A percentile compares a stretch with the other conserved stretches of the same genome.
phyloP scores from a whole-genome alignment of 441 rosid species.

The Croton laevigatus region DNA sequence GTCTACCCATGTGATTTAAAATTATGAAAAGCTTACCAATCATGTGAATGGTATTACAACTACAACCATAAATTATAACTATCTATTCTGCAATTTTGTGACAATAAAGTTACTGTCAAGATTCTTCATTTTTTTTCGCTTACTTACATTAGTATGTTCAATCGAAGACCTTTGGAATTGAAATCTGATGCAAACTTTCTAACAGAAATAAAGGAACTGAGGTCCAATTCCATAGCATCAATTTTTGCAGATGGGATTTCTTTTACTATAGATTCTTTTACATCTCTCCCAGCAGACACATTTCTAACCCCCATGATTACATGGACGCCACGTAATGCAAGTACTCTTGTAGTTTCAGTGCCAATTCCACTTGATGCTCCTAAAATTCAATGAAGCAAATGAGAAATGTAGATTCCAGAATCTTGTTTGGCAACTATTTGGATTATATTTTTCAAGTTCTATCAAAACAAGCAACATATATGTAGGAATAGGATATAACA shows the following conservation, averaged over 20 bases:
- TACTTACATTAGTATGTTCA: conserved; percentile 70
- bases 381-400: conserved; percentile 14
- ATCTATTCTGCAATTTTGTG: neutral
- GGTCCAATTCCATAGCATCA: conserved; percentile 77
- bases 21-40: neutral
- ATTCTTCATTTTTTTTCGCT: neutral
- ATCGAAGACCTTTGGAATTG: conserved; percentile 47
- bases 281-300: conserved; percentile 44
- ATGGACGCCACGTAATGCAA: conserved; percentile 63
- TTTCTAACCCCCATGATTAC: conserved; percentile 73
- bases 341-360: conserved; percentile 59
- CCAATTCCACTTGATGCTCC: conserved; percentile 83
- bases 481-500: neutral
- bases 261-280: conserved; percentile 45
- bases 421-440: neutral
- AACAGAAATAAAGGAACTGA: conserved; percentile 67
- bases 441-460: conserved; percentile 1
- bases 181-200: conserved; percentile 62
- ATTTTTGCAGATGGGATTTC: conserved; percentile 58
- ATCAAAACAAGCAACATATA: neutral
- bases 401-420: conserved; percentile 8
- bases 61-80: neutral
- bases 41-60: neutral
- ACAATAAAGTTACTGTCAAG: neutral
- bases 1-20: neutral